Base-by-base conservation (phyloP, 768 basidiomycete genomes). In the Mycena haematopus region DNA sequence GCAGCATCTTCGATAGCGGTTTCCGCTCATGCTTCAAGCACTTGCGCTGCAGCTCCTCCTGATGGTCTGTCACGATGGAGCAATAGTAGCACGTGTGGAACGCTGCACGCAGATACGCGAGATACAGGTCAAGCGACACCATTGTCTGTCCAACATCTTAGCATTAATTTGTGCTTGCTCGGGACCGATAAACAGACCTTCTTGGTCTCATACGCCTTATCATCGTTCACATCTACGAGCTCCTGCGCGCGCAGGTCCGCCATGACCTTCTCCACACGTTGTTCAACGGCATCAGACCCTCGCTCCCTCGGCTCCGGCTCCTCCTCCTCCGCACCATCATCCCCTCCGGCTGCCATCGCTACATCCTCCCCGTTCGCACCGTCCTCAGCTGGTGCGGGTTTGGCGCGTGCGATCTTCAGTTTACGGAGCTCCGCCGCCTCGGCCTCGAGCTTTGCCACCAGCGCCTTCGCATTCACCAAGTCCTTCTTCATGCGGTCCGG, bases 51-150 rank as follows among this genome's bases (percentile, higher is more conserved):
- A 99, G 84, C 81, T 97, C 95, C 79, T 99, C 97, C 75, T 91
- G 78, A 80, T 95, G 95, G 79, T 96, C 91, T 74, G 89, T 91
- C 69, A 93, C 86, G 73, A 93, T 88, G 70, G 91, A 89, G 83
- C 97, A 99, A 79, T 99, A 99, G 79, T 96, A 99, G 86, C 97
- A 97, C 72, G 93, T 89, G 84, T 94, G 85, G 78, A 91, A 95
- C 57, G 92, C 96, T 74, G 88, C 84, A 69, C 97, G 93, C 72
- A 99, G 80, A 78, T 97, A 99, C 54, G 91, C 89, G 75, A 99
- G 81, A 77, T 95, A 95, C 75, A 96, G 80, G 80, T 99, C 97
- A 76, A 98, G 84, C 70, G 91, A 85, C 70, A 95, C 80, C 71
- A 86, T 84, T 69, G 87, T 86, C 92, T 95, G 73, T 3, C 52